Evolutionary conservation across 2,329 filamentous ascomycete species (phyloP), one percentile per base, ranked within the genome.

Genomic region (Exophiala oligosperma): DNA sequence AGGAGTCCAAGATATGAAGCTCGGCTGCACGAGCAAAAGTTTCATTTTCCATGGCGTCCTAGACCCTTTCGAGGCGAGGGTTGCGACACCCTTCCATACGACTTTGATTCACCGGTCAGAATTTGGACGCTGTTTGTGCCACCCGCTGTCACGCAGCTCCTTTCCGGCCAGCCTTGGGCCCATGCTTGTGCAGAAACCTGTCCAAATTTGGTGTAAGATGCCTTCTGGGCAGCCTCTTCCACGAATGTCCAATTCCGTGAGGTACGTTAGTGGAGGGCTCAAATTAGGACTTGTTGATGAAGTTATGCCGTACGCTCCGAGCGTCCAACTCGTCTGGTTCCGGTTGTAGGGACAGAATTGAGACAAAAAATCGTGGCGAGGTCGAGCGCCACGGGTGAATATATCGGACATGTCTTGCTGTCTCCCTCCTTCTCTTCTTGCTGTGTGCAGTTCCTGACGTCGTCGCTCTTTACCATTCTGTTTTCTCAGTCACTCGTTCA

Each of bases 401-500:
- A 48, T 48, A 48, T 9, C 26, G 17, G 26, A 48, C 46, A 28
- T 32, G 23, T 29, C 17, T 48, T 17, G 29, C 29, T 26, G n/a
- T 21, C 12, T 3, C 29, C 14, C 11, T 29, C 4, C 44, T 40
- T 50, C 49, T 41, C 37, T 54, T 50, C 53, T 40, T 59, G 48
- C 57, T 38, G 54, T 61, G 40, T 48, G 52, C 55, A 43, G 43
- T 60, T 56, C 28, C 46, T 38, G 49, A 57, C 54, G 53, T 37
- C 46, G 48, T 58, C 57, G 53, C 38, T 40, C 37, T 52, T 46
- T 48, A 52, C 43, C 32, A 35, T 35, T 44, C 29, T 48, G 14
- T 53, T 40, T 41, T 54, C 43, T 41, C 46, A 54, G 64, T 59
- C 64, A 57, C 47, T 66, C 64, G 29, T 64, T 66, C 53, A 61